phyloP scores from a whole-genome alignment of 805 yeast genomes.

The Komagataella populi region DNA sequence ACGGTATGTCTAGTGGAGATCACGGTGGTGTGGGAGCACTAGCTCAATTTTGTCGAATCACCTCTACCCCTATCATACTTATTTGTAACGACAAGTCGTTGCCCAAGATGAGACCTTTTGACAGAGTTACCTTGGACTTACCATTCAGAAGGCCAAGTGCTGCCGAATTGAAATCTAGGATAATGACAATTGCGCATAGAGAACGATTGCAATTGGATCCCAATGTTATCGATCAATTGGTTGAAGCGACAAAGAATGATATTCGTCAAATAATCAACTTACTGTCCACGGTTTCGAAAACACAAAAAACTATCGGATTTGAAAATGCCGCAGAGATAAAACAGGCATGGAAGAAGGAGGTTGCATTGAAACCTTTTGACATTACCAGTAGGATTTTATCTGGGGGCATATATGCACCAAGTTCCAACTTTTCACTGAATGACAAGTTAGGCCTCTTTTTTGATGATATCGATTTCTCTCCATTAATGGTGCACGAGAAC shows the following conservation, averaged over 20 bases:
- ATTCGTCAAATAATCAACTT: constrained; percentile 89
- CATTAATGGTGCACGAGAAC: constrained; percentile 93
- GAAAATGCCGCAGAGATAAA: constrained; percentile 51
- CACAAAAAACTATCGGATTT: constrained; percentile 49
- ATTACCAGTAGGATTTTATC: constrained; percentile 57
- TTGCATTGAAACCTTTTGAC: constrained; percentile 87
- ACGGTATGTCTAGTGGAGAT: constrained; percentile 99
- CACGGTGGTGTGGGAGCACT: constrained; percentile 96
- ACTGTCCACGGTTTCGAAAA: constrained; percentile 70
- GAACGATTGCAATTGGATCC: constrained; percentile 77
- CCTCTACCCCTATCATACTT: constrained; percentile 80
- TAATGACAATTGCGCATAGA: constrained; percentile 81
- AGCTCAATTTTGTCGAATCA: constrained; percentile 73
- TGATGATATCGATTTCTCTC: constrained; percentile 89
- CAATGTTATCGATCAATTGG: constrained; percentile 68
- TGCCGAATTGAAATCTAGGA: constrained; percentile 62
- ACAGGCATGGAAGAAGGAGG: constrained; percentile 76
- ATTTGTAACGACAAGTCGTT: constrained; percentile 87
- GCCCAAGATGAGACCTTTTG: constrained; percentile 96
- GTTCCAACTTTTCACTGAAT: constrained; percentile 42
- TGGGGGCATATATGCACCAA: constrained; percentile 43
- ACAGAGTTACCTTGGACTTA: constrained; percentile 63
- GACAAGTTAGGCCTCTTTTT: constrained; percentile 84
- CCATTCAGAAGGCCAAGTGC: constrained; percentile 87
- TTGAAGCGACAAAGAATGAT: constrained; percentile 77